Evolutionary conservation across 192 early-diverging fungal species (phyloP), one percentile per base, ranked within the genome.

Genomic region (Coemansia sp.): DNA sequence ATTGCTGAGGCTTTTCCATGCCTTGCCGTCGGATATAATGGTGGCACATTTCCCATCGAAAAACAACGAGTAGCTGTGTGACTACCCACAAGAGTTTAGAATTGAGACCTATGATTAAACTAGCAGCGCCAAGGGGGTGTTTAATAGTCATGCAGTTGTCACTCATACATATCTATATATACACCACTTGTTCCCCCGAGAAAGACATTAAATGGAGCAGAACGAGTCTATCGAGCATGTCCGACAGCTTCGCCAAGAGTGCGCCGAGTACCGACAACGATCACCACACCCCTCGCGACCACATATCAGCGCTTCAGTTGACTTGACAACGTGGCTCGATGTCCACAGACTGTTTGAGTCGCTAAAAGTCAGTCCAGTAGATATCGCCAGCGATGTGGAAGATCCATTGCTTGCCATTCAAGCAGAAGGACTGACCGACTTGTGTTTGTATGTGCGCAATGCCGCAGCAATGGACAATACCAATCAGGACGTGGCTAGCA

Each of bases 221-320:
- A 2, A 8, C 18, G 22, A 12, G 22, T 27, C 62, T 52, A 22
- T 64, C 61, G 27, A 34, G 38, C 16, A 37, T 20, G 16, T 18
- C 16, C 18, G 34, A 12, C 24, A 18, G 29, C 45, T 63, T 7
- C 52, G 61, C 35, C 61, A 70, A 5, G 9, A 64, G 43, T 80
- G 73, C 37, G 62, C 65, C 3, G 59, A 68, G 38, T 30, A 40
- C 16, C 64, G 35, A 32, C 66, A 62, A 20, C 40, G 24, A 13
- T 74, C 73, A 24, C 78, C 78, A 13, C 78, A 80, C 37, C 78
- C 78, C 7, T 71, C 72, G 27, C 73, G 78, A 7, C 78, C 78
- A 4, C 61, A 75, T 1, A 34, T 68, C 9, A 29, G 65, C 22
- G 41, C 59, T 9, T 27, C 37, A 22, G 67, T 80, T 9, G 65